Base-by-base conservation (phyloP, 1,139 yeast genomes). In the Maudiozyma humilis region DNA sequence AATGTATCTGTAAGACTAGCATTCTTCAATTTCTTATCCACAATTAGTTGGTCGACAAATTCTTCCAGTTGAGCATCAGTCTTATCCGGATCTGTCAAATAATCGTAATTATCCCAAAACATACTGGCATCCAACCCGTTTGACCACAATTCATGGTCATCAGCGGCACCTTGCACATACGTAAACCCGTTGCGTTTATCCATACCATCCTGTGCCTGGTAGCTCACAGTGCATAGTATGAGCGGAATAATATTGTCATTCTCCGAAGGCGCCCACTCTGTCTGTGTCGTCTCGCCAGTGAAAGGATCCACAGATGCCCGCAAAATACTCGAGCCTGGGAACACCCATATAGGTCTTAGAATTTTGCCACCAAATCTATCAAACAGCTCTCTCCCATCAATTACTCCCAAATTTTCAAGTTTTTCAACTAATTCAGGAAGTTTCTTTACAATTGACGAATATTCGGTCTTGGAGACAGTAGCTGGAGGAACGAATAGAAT, bases 111-210 rank as follows among this genome's bases (percentile, higher is more conserved):
- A 0, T 60, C 48, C 95, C 95, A 87, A 44, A 84, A 75, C 14
- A 74, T 43, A 1, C 58, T 53, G 0, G 91, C 78, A 1, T 70
- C 72, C 20, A 87, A 61, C 0, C 71, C 70, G 4, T 66, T 59
- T 0, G 88, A 79, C 96, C 96, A 88, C 20, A 82, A 67, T 55
- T 88, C 96, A 59, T 88, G 95, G 56, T 88, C 96, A 62, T 88
- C 96, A 0, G 93, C 96, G 0, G 95, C 88, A 1, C 96, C 96
- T 62, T 86, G 96, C 1, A 87, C 82, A 58, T 88, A 88, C 0
- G 71, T 65, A 50, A 66, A 78, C 1, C 74, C 79, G 37, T 62
- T 54, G 37, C 70, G 54, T 39, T 65, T 63, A 43, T 69, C 71
- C 3, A 67, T 62, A 13, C 83, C 82, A 56, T 76, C 82, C 44